Base-by-base conservation (phyloP, 1,139 yeast species). In the Suhomyces terraborum region DNA sequence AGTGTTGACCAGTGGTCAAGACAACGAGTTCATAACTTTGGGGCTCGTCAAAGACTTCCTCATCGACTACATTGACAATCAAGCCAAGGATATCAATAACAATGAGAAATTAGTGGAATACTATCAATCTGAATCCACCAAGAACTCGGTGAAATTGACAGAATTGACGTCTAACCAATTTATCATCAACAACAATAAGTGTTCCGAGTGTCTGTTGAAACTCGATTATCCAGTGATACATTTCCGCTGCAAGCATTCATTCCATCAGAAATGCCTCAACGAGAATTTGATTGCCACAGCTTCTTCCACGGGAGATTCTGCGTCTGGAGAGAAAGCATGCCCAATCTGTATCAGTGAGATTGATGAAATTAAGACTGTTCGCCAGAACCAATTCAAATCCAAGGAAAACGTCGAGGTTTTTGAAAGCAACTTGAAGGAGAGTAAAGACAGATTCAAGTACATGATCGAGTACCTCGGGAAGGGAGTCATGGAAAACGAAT, bases 231-330 rank as follows among this genome's bases (percentile, higher is more conserved):
- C 98, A 0, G 77, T 84, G 7, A 77, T 87, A 1, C 95, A 88
- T 55, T 94, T 91, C 67, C 80, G 82, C 47, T 93, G 98, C 65
- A 77, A 77, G 40, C 98, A 93, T 55, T 82, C 95, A 3, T 89
- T 80, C 56, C 98, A 93, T 58, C 88, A 85, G 51, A 71, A 87
- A 38, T 94, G 98, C 55, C 62, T 93, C 17, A 73, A 75, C 38
- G 82, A 81, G 35, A 63, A 59, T 45, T 51, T 61, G 23, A 55
- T 67, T 41, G 55, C 61, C 9, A 54, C 61, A 14, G 34, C 51
- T 16, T 28, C 36, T 12, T 43, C 41, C 9, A 48, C 44, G 13
- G 39, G 28, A 23, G 32, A 26, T 30, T 54, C 54, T 23, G 55
- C 50, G 6, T 54, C 54, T 23, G 55, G 50, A 5, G 56, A 55